A percentile compares a stretch with the other conserved stretches of the same genome.
Evolutionary conservation across 2,329 filamentous ascomycete species (phyloP).

Genomic region (Pestalotiopsis sp.): DNA sequence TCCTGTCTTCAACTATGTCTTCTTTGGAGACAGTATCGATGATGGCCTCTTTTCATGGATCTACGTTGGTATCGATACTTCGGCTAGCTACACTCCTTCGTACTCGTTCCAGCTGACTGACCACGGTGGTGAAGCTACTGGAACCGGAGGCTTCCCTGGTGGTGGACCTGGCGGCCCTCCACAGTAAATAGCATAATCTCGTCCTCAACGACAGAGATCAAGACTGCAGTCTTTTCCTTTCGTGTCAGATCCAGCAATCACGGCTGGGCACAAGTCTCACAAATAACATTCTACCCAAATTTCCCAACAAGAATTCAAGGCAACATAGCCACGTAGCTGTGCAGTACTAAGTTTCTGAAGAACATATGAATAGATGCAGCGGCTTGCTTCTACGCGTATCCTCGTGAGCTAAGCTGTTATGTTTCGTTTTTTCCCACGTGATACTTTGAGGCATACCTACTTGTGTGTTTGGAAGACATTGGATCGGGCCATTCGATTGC

Average conservation of each 20-base stretch:
- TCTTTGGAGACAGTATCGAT: slow-evolving; percentile 3
- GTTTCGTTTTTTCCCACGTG: too few species aligned
- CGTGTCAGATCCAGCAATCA: not conserved
- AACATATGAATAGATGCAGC: too few species aligned
- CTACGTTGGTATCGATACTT: not conserved
- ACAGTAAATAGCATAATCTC: not conserved
- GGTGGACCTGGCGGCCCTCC: not conserved
- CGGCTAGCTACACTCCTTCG: not conserved
- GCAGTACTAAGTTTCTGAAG: too few species aligned
- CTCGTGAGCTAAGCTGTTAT: too few species aligned
- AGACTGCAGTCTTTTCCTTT: not conserved
- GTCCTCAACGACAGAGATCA: not conserved
- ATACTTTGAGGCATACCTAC: too few species aligned
- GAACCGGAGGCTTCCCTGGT: not conserved
- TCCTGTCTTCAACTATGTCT: slow-evolving; percentile 11
- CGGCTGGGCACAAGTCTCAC: not conserved
- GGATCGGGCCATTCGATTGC: too few species aligned
- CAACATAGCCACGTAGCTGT: too few species aligned
- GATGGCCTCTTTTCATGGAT: slow-evolving; percentile 6
- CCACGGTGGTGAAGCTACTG: slow-evolving; percentile 2
- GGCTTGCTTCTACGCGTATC: too few species aligned
- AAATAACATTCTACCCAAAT: too few species aligned
- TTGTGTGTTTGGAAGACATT: too few species aligned
- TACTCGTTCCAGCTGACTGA: slow-evolving; percentile 4
- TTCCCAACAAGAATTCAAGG: too few species aligned